Percentiles rank a stretch among this genome's conserved stretches.
These are phyloP conservation scores for Acanthamoeba lugdunensis DNA, from an alignment of 208 protist species.

Conservation along the genomic window DNA sequence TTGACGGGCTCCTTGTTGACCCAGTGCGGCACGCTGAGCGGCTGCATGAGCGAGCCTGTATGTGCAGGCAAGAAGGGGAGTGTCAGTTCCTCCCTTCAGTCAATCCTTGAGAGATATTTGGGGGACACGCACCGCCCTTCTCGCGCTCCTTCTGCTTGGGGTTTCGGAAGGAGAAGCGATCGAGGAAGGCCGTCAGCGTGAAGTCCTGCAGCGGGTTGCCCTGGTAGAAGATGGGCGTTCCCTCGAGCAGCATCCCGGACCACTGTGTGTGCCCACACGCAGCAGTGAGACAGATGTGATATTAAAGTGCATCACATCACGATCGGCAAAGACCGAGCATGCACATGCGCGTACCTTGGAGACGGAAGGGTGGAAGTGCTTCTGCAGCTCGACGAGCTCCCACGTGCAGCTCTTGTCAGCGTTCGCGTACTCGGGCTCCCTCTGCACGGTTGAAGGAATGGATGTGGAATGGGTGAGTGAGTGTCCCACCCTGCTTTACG, in stretches of 20 bases:
- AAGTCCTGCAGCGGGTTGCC: slow-evolving; percentile 80
- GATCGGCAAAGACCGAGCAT: not conserved
- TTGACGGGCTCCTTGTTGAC: slow-evolving; percentile 57
- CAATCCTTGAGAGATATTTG: too few relatives aligned
- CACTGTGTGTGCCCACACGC: not conserved
- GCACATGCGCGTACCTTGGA: not conserved
- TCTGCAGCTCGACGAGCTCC: slow-evolving; percentile 75
- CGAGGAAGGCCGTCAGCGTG: slow-evolving; percentile 75
- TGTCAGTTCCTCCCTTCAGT: too few relatives aligned
- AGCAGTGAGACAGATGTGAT: not conserved
- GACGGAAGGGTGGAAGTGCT: slow-evolving; percentile 84
- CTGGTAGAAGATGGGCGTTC: slow-evolving; percentile 69
- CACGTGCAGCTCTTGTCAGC: slow-evolving; percentile 75
- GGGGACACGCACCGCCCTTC: not conserved
- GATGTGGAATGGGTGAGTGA: not conserved
- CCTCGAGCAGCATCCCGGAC: slow-evolving; percentile 15
- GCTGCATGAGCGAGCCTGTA: slow-evolving; percentile 73
- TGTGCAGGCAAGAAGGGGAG: not conserved
- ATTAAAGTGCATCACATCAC: not conserved
- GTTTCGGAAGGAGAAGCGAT: slow-evolving; percentile 78
- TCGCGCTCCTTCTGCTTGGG: slow-evolving; percentile 27
- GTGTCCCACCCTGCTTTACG: not conserved
- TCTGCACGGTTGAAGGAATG: not conserved
- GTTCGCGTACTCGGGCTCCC: slow-evolving; percentile 76
- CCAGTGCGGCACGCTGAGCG: slow-evolving; percentile 13